Percentiles rank a stretch among this genome's conserved stretches.
phyloP scores from a whole-genome alignment of 805 yeast species.

The Candida incommunis region DNA sequence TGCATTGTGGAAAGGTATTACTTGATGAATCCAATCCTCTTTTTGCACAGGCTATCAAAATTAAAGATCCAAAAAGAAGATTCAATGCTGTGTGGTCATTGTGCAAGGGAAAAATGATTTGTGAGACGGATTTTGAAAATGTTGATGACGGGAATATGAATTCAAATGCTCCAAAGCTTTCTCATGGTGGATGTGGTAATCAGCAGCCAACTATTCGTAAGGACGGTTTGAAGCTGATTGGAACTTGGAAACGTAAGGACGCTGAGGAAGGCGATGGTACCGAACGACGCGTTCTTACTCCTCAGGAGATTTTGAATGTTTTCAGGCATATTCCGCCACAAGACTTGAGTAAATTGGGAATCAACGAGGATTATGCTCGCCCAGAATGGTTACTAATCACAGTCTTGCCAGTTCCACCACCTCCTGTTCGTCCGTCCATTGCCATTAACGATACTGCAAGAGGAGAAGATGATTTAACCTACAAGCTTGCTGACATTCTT shows the following conservation, averaged over 20 bases:
- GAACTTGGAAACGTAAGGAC: slow-evolving; percentile 93
- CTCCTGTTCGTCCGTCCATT: slow-evolving; percentile 97
- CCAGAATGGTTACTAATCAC: slow-evolving; percentile 98
- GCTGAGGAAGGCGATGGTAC: slow-evolving; percentile 78
- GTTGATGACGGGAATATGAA: slow-evolving; percentile 39
- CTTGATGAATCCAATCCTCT: slow-evolving; percentile 71
- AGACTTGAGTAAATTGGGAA: slow-evolving; percentile 73
- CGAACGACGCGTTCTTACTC: slow-evolving; percentile 76
- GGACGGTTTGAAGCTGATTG: slow-evolving; percentile 92
- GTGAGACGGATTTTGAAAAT: slow-evolving; percentile 68
- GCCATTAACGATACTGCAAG: slow-evolving; percentile 96
- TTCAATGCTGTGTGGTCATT: slow-evolving; percentile 94
- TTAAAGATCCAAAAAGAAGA: slow-evolving; percentile 89
- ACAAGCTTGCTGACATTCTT: slow-evolving; percentile 88
- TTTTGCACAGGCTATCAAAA: slow-evolving; percentile 77
- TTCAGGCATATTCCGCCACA: slow-evolving; percentile 80
- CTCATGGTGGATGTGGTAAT: slow-evolving; percentile 98
- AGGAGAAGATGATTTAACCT: slow-evolving; percentile 98
- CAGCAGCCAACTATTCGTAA: slow-evolving; percentile 90
- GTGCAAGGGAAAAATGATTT: slow-evolving; percentile 83
- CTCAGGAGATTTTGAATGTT: slow-evolving; percentile 80
- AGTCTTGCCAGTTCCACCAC: slow-evolving; percentile 98
- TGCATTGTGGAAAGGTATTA: slow-evolving; percentile 94
- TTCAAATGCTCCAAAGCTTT: slow-evolving; percentile 27
- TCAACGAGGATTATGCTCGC: slow-evolving; percentile 90